Base-by-base conservation (phyloP, 768 basidiomycete genomes). In the Lactifluus echinatus region DNA sequence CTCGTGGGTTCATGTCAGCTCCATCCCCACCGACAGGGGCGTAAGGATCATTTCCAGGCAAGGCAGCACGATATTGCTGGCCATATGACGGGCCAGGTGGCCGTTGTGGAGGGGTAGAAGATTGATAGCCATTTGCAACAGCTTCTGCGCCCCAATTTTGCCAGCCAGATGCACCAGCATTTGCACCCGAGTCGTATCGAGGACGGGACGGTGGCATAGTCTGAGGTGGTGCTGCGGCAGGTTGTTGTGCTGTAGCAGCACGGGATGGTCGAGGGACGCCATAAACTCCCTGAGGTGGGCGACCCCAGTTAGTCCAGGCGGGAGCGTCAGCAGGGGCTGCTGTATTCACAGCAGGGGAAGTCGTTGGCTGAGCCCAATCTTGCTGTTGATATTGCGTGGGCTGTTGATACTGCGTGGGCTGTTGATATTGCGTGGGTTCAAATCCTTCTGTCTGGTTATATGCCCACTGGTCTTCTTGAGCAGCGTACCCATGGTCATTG, bases 131-230 rank as follows among this genome's bases (percentile, higher is more conserved):
- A 34, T 56, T 50, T 2, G 60, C 55, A 10, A 45, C 49, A 15
- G 60, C 62, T 37, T 63, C 62, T 45, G 48, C 49, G 1, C 33
- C 29, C 62, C 62, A 63, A 10, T n/a, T n/a, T 37, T 52, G 43
- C 62, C 62, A 63, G 21, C 49, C 26, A 28, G 37, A 1, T n/a
- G 14, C 36, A 45, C 48, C 57, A 19, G 26, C 1, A n/a, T 42
- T 15, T 39, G 24, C 17, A 39, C 53, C 53, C 24, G 53, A 3
- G 21, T 59, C 47, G 17, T 54, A 40, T 26, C 53, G 46, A 33
- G 55, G 7, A 17, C 47, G 45, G 12, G 46, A 40, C 19, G 31
- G 34, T 17, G 33, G 47, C 29, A 46, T 24, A 17, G 40, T 29
- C 15, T 47, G 53, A 44, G 49, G 54, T 31, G 28, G 50, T 50